Conservation (phyloP, 495 filamentous ascomycete genomes). For the Hypoxylon perforatum region DNA sequence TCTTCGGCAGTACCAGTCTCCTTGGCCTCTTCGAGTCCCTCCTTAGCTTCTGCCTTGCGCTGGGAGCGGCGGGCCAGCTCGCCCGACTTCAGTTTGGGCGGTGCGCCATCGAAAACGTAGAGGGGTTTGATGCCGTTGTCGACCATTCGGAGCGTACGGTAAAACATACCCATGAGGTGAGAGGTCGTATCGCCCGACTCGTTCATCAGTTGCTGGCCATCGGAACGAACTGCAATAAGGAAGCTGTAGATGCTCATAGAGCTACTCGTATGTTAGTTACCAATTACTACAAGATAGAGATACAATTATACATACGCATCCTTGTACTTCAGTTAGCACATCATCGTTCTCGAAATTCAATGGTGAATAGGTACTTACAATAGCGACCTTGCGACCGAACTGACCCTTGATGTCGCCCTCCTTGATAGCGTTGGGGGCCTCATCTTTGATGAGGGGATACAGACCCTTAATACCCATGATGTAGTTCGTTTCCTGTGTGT, state of each 20-base stretch:
- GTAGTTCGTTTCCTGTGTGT: neutral
- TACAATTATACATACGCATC: slow-evolving; percentile 77
- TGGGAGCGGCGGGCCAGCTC: slow-evolving; percentile 94
- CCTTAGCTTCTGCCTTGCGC: slow-evolving; percentile 87
- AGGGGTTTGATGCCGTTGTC: slow-evolving; percentile 99
- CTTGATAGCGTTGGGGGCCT: slow-evolving; percentile 93
- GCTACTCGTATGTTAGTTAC: slow-evolving; percentile 58
- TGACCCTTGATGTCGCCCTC: slow-evolving; percentile 97
- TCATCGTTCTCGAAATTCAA: neutral
- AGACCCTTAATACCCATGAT: slow-evolving; percentile 95
- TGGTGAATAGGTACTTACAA: slow-evolving; percentile 70
- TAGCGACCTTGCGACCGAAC: slow-evolving; percentile 96
- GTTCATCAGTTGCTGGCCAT: slow-evolving; percentile 93
- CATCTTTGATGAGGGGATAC: slow-evolving; percentile 87
- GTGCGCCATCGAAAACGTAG: slow-evolving; percentile 97
- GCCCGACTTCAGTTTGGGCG: slow-evolving; percentile 95
- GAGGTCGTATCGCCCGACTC: slow-evolving; percentile 96
- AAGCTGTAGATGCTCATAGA: slow-evolving; percentile 99
- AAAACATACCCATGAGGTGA: slow-evolving; percentile 99
- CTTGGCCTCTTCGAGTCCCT: slow-evolving; percentile 92
- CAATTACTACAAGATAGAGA: neutral
- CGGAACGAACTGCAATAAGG: slow-evolving; percentile 94
- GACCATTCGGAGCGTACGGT: slow-evolving; percentile 96
- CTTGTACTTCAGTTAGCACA: slow-evolving; percentile 55
- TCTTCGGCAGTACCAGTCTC: slow-evolving; percentile 97